Evolutionary conservation across 306 rosid genomes (phyloP).

Genomic region (Biancaea sappan): DNA sequence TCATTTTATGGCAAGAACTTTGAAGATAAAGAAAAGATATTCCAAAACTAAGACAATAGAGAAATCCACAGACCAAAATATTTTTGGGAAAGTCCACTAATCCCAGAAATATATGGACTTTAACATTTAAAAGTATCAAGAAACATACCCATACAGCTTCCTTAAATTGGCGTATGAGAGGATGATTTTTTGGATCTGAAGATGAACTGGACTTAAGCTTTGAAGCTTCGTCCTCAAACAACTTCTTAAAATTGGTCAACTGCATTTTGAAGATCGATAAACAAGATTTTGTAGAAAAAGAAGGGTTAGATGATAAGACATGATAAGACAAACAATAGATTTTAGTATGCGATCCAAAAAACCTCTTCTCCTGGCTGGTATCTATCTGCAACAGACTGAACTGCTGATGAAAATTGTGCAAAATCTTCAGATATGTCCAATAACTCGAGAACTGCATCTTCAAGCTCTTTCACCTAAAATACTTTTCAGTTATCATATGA

Average conservation of each 20-base stretch:
- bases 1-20: conserved; percentile 22
- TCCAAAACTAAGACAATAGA: conserved; percentile 12
- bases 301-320: neutral
- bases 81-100: neutral
- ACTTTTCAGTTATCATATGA: conserved; percentile 21
- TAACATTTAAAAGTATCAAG: conserved; percentile 7
- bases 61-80: neutral
- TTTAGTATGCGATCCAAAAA: conserved; percentile 2
- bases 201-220: conserved; percentile 47
- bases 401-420: conserved; percentile 60
- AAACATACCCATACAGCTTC: conserved; percentile 91
- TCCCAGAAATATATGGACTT: neutral
- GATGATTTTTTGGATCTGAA: conserved; percentile 45
- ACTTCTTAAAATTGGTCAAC: conserved; percentile 69
- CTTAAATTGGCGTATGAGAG: conserved; percentile 67
- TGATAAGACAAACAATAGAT: conserved; percentile 26
- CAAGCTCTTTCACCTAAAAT: conserved; percentile 75
- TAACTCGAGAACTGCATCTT: conserved; percentile 65
- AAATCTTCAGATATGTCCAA: conserved; percentile 48
- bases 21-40: neutral
- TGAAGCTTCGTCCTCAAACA: conserved; percentile 61
- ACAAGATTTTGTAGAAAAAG: conserved; percentile 8
- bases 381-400: conserved; percentile 57
- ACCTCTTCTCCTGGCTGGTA: conserved; percentile 80
- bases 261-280: conserved; percentile 40